Evolutionary conservation across 495 filamentous ascomycete species (phyloP).

Genomic region (Daldinia grandis): DNA sequence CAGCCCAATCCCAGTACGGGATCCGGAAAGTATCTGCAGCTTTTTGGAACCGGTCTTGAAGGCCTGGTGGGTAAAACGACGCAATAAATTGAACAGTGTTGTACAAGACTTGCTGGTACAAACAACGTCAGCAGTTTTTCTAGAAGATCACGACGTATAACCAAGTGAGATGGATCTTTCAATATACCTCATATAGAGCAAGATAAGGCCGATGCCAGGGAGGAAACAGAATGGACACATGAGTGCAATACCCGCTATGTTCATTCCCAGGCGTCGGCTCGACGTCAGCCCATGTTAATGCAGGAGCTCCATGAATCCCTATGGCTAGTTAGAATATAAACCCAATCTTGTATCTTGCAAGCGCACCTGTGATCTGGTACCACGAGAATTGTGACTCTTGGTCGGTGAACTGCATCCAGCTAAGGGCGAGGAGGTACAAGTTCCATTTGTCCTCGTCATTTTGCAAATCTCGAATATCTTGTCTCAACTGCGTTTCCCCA

Average conservation of each 20-base stretch:
- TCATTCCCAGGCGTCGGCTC: constrained; percentile 54
- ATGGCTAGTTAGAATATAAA: constrained; percentile 26
- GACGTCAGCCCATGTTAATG: constrained; percentile 65
- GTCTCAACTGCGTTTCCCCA: constrained; percentile 43
- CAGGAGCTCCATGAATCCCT: constrained; percentile 74
- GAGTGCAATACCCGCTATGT: constrained; percentile 69
- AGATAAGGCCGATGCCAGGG: constrained; percentile 80
- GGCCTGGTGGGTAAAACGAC: constrained; percentile 58
- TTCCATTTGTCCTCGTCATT: constrained; percentile 65
- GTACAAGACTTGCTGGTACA: constrained; percentile 64
- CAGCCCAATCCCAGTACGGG: constrained; percentile 76
- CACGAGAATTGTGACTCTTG: constrained; percentile 64
- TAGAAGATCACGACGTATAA: neutral
- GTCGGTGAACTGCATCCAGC: constrained; percentile 61
- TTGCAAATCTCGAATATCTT: constrained; percentile 66
- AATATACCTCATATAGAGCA: constrained; percentile 68
- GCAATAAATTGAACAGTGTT: constrained; percentile 61
- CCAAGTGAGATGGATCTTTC: neutral
- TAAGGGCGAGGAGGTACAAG: constrained; percentile 64
- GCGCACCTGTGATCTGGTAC: constrained; percentile 67
- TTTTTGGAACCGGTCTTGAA: constrained; percentile 54
- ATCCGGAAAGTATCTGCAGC: constrained; percentile 66
- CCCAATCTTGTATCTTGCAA: constrained; percentile 4
- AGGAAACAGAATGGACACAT: constrained; percentile 70
- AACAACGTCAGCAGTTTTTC: constrained; percentile 10